Conservation (phyloP, 2,329 filamentous ascomycete genomes). For the Raffaelea albimanens region DNA sequence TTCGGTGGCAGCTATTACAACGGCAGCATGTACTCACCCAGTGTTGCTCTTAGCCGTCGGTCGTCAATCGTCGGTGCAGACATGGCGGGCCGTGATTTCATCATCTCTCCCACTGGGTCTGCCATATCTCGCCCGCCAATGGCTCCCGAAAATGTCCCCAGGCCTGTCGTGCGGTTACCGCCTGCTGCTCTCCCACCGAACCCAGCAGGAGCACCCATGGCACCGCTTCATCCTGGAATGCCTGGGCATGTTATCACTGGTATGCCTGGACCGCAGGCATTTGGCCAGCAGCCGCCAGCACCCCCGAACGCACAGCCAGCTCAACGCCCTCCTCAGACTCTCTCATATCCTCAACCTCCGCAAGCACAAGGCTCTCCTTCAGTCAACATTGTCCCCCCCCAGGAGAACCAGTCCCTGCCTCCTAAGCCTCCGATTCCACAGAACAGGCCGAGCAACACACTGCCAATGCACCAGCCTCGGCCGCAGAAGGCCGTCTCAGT, state of each 20-base stretch:
- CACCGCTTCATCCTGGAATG: slow-evolving; percentile 5
- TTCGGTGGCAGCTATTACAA: slow-evolving; percentile 52
- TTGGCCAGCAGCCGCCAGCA: too few relatives aligned
- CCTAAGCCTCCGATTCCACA: slow-evolving; percentile 51
- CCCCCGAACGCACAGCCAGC: background rate
- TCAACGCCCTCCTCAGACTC: slow-evolving; percentile 1
- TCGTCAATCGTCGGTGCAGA: slow-evolving; percentile 63
- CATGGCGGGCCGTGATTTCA: slow-evolving; percentile 54
- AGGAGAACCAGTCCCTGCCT: slow-evolving; percentile 48
- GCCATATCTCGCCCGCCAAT: slow-evolving; percentile 60
- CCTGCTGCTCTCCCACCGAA: slow-evolving; percentile 35
- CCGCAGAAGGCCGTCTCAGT: slow-evolving; percentile 93
- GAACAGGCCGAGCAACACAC: slow-evolving; percentile 37
- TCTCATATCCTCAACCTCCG: background rate
- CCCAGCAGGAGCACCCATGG: slow-evolving; percentile 13
- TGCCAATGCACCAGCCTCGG: slow-evolving; percentile 85
- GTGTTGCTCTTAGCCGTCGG: slow-evolving; percentile 76
- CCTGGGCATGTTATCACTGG: background rate
- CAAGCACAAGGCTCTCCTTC: too few relatives aligned
- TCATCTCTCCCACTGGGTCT: slow-evolving; percentile 74
- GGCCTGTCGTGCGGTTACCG: slow-evolving; percentile 69
- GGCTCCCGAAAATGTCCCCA: slow-evolving; percentile 46
- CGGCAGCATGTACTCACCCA: slow-evolving; percentile 74
- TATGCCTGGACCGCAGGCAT: too few relatives aligned
- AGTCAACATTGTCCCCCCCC: slow-evolving; percentile 31